Percentiles rank a stretch among this genome's conserved stretches.
phyloP scores from a whole-genome alignment of 768 basidiomycete genomes.

The Ramaria rubella region DNA sequence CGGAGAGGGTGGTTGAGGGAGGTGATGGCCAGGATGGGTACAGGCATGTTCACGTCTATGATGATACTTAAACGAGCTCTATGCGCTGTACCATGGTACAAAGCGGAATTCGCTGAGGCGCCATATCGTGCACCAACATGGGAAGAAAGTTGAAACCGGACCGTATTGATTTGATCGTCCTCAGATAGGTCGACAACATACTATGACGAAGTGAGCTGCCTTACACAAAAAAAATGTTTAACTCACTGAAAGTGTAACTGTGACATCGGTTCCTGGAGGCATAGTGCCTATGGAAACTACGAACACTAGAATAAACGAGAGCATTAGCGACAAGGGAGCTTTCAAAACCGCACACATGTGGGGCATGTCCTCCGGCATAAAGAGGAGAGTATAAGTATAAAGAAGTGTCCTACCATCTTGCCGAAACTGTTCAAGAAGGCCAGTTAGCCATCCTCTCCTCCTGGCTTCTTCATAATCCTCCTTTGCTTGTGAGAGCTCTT shows the following conservation, averaged over 20 bases:
- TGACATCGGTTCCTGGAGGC: conserved; percentile 35
- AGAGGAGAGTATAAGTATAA: not conserved
- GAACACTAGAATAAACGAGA: conserved; percentile 35
- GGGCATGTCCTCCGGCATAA: too few species aligned
- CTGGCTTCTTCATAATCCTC: conserved; percentile 36
- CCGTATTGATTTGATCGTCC: conserved; percentile 39
- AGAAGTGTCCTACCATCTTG: conserved; percentile 41
- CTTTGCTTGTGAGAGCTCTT: conserved; percentile 41
- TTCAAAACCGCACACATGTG: too few species aligned
- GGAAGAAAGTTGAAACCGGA: conserved; percentile 51
- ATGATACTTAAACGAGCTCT: conserved; percentile 32
- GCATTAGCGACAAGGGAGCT: not conserved
- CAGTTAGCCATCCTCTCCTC: conserved; percentile 34
- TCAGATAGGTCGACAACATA: conserved; percentile 50
- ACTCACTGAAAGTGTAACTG: conserved; percentile 38
- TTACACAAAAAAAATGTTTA: not conserved
- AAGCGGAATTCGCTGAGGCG: conserved; percentile 23
- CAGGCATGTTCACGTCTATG: conserved; percentile 45
- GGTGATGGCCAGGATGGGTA: conserved; percentile 31
- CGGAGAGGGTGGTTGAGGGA: not conserved
- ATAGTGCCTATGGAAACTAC: conserved; percentile 53
- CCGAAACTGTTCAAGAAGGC: conserved; percentile 42
- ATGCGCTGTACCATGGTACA: not conserved
- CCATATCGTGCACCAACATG: conserved; percentile 50
- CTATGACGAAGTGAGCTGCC: conserved; percentile 20